Evolutionary conservation across 192 early-diverging fungal species (phyloP).

Genomic region (Backusella australiensis): DNA sequence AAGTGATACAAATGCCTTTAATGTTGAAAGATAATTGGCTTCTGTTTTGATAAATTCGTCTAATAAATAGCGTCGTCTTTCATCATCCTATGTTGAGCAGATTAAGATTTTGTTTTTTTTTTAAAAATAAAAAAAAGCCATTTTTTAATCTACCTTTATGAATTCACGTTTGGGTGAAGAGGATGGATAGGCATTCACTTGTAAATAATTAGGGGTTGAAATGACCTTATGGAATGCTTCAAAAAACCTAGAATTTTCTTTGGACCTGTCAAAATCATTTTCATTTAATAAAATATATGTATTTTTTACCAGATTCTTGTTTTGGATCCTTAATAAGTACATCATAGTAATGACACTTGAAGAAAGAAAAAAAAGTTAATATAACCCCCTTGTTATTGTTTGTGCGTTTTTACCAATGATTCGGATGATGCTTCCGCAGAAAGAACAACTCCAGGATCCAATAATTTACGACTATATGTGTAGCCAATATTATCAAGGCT

Average conservation of each 20-base stretch:
- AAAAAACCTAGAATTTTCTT: slow-evolving; percentile 10
- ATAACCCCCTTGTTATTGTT: neutral
- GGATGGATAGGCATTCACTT: neutral
- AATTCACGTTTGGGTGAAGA: slow-evolving; percentile 6
- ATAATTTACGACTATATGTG: slow-evolving; percentile 3
- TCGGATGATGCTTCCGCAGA: neutral
- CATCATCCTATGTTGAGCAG: slow-evolving; percentile 1
- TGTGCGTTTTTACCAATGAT: slow-evolving; percentile 2
- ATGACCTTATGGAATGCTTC: neutral
- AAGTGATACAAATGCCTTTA: slow-evolving; percentile 48
- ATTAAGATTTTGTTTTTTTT: no score
- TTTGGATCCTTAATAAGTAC: slow-evolving; percentile 1
- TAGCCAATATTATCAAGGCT: slow-evolving; percentile 13
- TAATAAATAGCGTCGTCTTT: slow-evolving; percentile 47
- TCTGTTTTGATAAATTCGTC: slow-evolving; percentile 57
- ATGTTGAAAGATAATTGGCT: slow-evolving; percentile 56
- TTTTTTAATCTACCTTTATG: neutral
- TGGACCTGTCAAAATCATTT: neutral
- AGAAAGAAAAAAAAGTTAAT: neutral
- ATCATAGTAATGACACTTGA: slow-evolving; percentile 16
- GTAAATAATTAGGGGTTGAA: neutral
- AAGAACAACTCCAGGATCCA: neutral
- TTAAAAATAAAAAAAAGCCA: no score
- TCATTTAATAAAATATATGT: neutral
- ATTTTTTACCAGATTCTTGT: slow-evolving; percentile 3